phyloP scores from a whole-genome alignment of 75 land plant genomes.

The Pinus tabuliformis region DNA sequence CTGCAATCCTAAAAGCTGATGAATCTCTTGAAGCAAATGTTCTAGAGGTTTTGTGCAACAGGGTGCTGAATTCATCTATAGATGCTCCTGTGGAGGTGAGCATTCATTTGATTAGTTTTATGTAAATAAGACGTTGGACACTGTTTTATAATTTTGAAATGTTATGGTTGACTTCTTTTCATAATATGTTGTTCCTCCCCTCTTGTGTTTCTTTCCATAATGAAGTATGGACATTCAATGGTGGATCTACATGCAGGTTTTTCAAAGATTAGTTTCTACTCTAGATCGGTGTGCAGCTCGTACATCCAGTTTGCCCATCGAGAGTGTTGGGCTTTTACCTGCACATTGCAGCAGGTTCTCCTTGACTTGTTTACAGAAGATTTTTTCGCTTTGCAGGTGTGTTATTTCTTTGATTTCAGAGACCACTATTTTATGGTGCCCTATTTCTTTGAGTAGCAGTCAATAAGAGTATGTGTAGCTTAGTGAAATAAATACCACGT shows the following conservation, averaged over 20 bases:
- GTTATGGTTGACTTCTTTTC: slow-evolving; percentile 1
- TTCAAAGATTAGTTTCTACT: slow-evolving; percentile 65
- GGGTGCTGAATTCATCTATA: slow-evolving; percentile 60
- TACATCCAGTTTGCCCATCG: slow-evolving; percentile 80
- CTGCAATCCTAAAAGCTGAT: slow-evolving; percentile 64
- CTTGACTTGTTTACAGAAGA: slow-evolving; percentile 76
- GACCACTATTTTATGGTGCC: background rate
- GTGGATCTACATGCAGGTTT: slow-evolving; percentile 36
- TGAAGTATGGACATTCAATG: background rate
- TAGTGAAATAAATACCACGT: background rate
- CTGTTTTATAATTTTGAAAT: background rate
- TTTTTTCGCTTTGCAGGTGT: slow-evolving; percentile 76
- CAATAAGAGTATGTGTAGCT: background rate
- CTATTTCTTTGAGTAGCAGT: background rate
- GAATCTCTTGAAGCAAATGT: slow-evolving; percentile 72
- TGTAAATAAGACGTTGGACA: background rate
- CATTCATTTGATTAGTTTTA: background rate
- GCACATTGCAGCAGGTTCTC: slow-evolving; percentile 92
- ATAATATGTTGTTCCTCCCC: background rate
- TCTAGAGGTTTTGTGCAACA: slow-evolving; percentile 68
- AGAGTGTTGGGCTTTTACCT: slow-evolving; percentile 81
- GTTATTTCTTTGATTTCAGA: background rate
- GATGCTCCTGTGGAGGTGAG: slow-evolving; percentile 79
- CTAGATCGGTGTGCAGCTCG: slow-evolving; percentile 97
- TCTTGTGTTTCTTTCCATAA: background rate